Conservation (phyloP, 2,329 filamentous ascomycete genomes). For the Nothophaeocryptopus gaeumannii region DNA sequence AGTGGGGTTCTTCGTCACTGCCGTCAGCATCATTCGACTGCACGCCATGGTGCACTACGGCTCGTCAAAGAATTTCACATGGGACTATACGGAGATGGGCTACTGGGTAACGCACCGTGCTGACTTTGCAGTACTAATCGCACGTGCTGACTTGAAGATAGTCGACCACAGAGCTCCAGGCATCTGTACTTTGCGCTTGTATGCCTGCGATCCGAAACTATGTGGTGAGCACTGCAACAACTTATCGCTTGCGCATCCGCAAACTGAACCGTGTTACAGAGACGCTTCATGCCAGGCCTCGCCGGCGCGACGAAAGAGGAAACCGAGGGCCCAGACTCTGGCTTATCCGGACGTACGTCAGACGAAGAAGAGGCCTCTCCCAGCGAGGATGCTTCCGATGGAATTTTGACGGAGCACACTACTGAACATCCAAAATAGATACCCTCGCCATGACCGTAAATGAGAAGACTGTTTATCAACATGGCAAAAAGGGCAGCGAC, state of each 20-base stretch:
- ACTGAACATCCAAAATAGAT: slow-evolving; percentile 9
- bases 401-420: background rate
- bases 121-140: no score
- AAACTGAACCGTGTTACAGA: background rate
- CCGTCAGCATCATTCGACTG: slow-evolving; percentile 6
- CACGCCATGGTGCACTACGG: slow-evolving; percentile 5
- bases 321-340: slow-evolving; percentile 5
- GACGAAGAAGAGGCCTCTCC: slow-evolving; percentile 8
- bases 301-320: slow-evolving; percentile 6
- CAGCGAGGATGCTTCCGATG: background rate
- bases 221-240: background rate
- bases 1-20: slow-evolving; percentile 10
- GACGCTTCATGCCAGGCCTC: slow-evolving; percentile 12
- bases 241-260: no score
- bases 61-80: slow-evolving; percentile 8
- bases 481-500: slow-evolving; percentile 4
- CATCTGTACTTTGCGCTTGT: slow-evolving; percentile 14
- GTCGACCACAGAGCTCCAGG: slow-evolving; percentile 13
- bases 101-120: background rate
- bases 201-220: slow-evolving; percentile 17
- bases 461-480: slow-evolving; percentile 1
- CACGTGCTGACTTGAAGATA: background rate
- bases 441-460: slow-evolving; percentile 11
- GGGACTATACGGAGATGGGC: slow-evolving; percentile 5
- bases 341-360: slow-evolving; percentile 14